Base-by-base conservation (phyloP, 2,329 filamentous ascomycete species). In the Aspergillus costaricaensis region DNA sequence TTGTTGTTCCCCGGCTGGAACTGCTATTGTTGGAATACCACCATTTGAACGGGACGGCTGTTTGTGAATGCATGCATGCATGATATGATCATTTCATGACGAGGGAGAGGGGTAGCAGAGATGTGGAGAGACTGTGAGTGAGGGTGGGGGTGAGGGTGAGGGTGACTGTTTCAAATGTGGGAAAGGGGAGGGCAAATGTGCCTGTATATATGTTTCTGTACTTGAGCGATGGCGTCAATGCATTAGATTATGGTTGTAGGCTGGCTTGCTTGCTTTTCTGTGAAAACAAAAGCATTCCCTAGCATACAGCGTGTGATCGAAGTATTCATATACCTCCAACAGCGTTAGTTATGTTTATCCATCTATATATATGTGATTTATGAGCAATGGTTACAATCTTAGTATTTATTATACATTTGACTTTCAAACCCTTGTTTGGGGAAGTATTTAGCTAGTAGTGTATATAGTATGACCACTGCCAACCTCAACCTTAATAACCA, bases 1-100 rank as follows among this genome's bases (percentile, higher is more conserved):
- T 51, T 50, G 44, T 48, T 56, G 64, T 67, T 66, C 65, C 65
- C 65, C 57, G 65, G 65, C 52, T 60, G 65, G 65, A 67, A 67
- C 65, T 57, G 41, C 41, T 52, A 49, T 38, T 51, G 32, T 54
- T 41, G 49, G 55, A 23, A 62, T 55, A 60, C 41, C 39, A 60
- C 49, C 50, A 62, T 60, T 62, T 50, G 58, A 60, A 55, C 47
- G 49, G 55, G 56, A 19, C 27, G 27, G 47, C 54, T 15, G 54
- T 30, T 57, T 19, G 43, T 49, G 32, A 36, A 36, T 36, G 23
- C 43, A 39, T 57, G 27, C 54, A 38, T 57, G 54, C 50, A 54
- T 58, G 57, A 43, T 53, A 54, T 48, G 41, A 58, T 58, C 51
- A 27, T 48, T 58, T 58, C n/a, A 36, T 25, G 30, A 58, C 38